Percentiles rank a stretch among this genome's conserved stretches.
Evolutionary conservation across 768 basidiomycete species (phyloP).

Genomic region (Hebeloma cylindrosporum): DNA sequence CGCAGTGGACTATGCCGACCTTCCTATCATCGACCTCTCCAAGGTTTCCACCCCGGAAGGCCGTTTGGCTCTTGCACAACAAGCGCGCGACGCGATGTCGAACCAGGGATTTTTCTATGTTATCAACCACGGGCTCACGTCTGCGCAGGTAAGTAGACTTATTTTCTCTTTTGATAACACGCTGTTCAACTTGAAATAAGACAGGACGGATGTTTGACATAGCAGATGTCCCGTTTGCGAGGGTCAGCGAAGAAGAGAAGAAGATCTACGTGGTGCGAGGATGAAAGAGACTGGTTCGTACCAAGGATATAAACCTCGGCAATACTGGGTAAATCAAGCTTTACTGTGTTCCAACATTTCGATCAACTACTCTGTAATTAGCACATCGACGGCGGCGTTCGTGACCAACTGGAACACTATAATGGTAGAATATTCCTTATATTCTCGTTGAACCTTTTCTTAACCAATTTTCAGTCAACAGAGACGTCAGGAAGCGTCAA

Average conservation of each 20-base stretch:
- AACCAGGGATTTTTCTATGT: constrained; percentile 49
- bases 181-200: constrained; percentile 25
- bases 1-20: constrained; percentile 43
- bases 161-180: background rate
- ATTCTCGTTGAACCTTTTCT: background rate
- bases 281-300: constrained; percentile 48
- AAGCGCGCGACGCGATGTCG: constrained; percentile 47
- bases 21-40: constrained; percentile 53
- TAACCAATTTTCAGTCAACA: constrained; percentile 43
- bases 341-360: background rate
- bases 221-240: constrained; percentile 44
- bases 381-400: constrained; percentile 63
- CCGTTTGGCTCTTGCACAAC: constrained; percentile 35
- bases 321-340: constrained; percentile 48
- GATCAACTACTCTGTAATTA: constrained; percentile 21
- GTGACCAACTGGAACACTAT: constrained; percentile 64
- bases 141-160: constrained; percentile 32
- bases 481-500: constrained; percentile 42
- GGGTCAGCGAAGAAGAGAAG: constrained; percentile 45
- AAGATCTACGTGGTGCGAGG: constrained; percentile 33
- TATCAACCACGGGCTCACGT: constrained; percentile 45
- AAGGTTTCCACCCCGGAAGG: constrained; percentile 37
- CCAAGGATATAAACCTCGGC: constrained; percentile 54
- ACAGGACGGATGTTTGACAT: constrained; percentile 49
- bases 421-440: constrained; percentile 43